Evolutionary conservation across 148 eudicot species (phyloP), one percentile per base, ranked within the genome.

Genomic region (Rhododendron mucronatum): DNA sequence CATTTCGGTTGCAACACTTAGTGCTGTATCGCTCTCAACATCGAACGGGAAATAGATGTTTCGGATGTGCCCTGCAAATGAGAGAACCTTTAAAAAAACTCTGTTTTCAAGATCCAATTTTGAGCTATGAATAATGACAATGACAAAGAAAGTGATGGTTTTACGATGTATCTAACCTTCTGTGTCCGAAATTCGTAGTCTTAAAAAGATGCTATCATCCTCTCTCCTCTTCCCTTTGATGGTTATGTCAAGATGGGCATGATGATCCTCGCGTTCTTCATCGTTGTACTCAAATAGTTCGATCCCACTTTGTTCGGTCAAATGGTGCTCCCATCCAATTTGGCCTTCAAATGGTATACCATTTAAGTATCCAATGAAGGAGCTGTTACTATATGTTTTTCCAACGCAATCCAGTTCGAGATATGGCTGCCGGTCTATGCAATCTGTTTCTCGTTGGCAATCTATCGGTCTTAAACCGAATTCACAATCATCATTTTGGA

Each of bases 1-100:
- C 98, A 95, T 95, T 89, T 95, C 98, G 0, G 93, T 94, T 47
- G 98, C 98, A 82, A 95, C 98, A 50, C 92, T 94, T 71, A 94
- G 89, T 83, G 98, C 95, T 33, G 98, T 93, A 84, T 95, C 98
- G 35, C 67, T 80, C 82, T 94, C 95, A 41, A 91, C 63, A 85
- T 95, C 95, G 12, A 95, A 95, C 3, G 97, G 95, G 85, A 95
- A 95, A 82, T 94, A 93, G 82, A 95, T 95, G 89, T 94, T 95
- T 48, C 98, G 67, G 20, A 93, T 86, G 18, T 89, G 91, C 37
- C 90, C 98, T 95, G 93, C 89, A 93, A 84, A 41, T 28, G 33
- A 73, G 80, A 79, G 53, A 47, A 61, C n/a, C 30, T 2, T 67
- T 26, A 14, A 20, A 23, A 23, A 33, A 18, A n/a, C 13, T 2